Evolutionary conservation across 495 filamentous ascomycete species (phyloP).

Genomic region (Wilcoxina mikolae): DNA sequence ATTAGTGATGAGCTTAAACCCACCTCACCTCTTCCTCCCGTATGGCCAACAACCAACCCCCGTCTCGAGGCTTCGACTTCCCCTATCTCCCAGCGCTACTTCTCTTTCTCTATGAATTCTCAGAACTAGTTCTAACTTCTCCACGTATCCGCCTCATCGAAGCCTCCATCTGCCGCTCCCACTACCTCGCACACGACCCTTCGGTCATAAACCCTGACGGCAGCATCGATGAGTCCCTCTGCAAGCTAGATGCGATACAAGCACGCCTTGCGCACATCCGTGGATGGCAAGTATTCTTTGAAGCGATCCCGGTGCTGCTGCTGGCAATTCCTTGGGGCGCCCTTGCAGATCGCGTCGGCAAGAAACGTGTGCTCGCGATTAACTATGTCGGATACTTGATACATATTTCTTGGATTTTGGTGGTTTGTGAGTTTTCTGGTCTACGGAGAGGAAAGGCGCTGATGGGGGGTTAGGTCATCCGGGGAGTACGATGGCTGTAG

Average conservation of each 20-base stretch:
- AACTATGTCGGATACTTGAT: conserved; percentile 7
- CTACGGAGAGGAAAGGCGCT: too few relatives aligned
- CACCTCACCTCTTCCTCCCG: background rate
- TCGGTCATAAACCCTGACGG: background rate
- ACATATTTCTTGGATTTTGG: conserved; percentile 5
- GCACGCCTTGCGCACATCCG: conserved; percentile 6
- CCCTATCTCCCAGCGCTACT: conserved; percentile 7
- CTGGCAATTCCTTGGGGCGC: conserved; percentile 9
- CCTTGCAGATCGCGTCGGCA: conserved; percentile 6
- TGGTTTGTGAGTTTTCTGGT: too few relatives aligned
- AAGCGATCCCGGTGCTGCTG: conserved; percentile 4
- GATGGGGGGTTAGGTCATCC: too few relatives aligned
- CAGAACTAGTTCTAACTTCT: conserved; percentile 5
- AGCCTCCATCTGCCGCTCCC: conserved; percentile 6
- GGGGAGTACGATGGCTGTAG: background rate
- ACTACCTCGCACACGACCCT: conserved; percentile 4
- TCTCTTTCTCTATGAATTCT: conserved; percentile 4
- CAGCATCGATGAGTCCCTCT: conserved; percentile 1
- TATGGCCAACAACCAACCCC: background rate
- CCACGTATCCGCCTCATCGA: conserved; percentile 10
- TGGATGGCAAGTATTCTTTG: conserved; percentile 9
- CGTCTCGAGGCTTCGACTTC: background rate
- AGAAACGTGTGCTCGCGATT: conserved; percentile 3
- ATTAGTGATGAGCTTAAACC: background rate
- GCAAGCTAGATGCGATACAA: conserved; percentile 5